Conservation (phyloP, 2,329 filamentous ascomycete genomes). For the Aureobasidium sp. region DNA sequence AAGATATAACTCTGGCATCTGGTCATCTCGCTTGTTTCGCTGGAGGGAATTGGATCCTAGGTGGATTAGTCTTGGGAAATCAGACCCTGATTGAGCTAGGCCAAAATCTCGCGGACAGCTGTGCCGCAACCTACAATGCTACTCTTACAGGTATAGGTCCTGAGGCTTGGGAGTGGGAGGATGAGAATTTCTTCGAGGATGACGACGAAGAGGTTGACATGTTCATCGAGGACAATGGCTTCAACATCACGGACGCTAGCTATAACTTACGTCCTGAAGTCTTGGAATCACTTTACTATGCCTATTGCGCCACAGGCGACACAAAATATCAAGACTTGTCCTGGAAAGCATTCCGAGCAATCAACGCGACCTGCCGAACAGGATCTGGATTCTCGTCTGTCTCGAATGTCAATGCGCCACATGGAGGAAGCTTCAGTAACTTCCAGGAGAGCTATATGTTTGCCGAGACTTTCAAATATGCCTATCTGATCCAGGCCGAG, state of each 20-base stretch:
- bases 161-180: slow-evolving; percentile 44
- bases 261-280: slow-evolving; percentile 72
- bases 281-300: slow-evolving; percentile 79
- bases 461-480: slow-evolving; percentile 80
- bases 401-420: slow-evolving; percentile 52
- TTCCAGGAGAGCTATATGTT: slow-evolving; percentile 85
- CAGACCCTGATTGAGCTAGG: slow-evolving; percentile 66
- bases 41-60: slow-evolving; percentile 78
- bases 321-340: slow-evolving; percentile 73
- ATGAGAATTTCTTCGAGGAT: slow-evolving; percentile 18
- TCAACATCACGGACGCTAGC: slow-evolving; percentile 53
- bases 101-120: slow-evolving; percentile 60
- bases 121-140: slow-evolving; percentile 62
- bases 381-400: slow-evolving; percentile 61
- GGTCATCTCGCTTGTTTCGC: slow-evolving; percentile 66
- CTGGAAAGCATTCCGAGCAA: slow-evolving; percentile 66
- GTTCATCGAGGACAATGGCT: slow-evolving; percentile 61
- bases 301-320: slow-evolving; percentile 70
- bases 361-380: slow-evolving; percentile 55
- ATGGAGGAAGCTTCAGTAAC: slow-evolving; percentile 55
- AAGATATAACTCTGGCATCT: slow-evolving; percentile 28
- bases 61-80: slow-evolving; percentile 59
- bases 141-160: slow-evolving; percentile 70
- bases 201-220: slow-evolving; percentile 17
- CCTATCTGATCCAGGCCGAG: slow-evolving; percentile 57